Evolutionary conservation across 2,329 filamentous ascomycete genomes (phyloP).

Genomic region (Fusarium ramigenum): DNA sequence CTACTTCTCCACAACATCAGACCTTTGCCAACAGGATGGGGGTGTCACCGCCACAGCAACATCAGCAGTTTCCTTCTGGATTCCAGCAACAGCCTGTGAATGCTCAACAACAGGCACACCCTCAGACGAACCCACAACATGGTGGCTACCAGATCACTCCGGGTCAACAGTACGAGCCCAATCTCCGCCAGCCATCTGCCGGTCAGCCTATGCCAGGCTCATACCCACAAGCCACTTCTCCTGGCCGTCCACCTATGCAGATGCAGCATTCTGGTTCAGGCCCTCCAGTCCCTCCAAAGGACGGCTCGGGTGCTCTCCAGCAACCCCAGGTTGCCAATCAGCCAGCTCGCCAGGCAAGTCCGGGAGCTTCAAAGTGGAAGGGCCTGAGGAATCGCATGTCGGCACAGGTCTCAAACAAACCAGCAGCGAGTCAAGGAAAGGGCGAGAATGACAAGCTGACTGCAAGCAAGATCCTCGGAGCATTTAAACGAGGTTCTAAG

Average conservation of each 20-base stretch:
- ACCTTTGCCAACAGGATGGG: conserved; percentile 18
- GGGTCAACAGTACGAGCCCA: conserved; percentile 22
- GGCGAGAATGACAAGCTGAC: conserved; percentile 37
- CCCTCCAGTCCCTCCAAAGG: conserved; percentile 26
- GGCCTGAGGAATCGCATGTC: conserved; percentile 47
- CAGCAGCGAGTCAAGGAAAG: conserved; percentile 28
- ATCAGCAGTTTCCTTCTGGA: conserved; percentile 16
- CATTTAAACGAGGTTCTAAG: conserved; percentile 48
- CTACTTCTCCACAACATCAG: conserved; percentile 30
- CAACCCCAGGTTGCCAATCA: conserved; percentile 15
- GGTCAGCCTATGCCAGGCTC: conserved; percentile 19
- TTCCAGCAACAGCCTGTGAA: conserved; percentile 15
- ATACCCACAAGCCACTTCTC: conserved; percentile 17
- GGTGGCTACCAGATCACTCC: conserved; percentile 18
- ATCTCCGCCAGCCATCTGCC: conserved; percentile 3
- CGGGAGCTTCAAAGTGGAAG: conserved; percentile 47
- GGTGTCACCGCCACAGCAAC: conserved; percentile 22
- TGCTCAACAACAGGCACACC: not conserved
- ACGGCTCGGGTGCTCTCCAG: conserved; percentile 3
- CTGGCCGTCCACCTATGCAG: conserved; percentile 28
- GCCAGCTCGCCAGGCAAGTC: conserved; percentile 28
- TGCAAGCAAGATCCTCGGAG: conserved; percentile 44
- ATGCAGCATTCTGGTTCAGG: conserved; percentile 11
- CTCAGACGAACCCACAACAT: conserved; percentile 2
- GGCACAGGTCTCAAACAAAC: conserved; percentile 41